Conservation (phyloP, 2,329 filamentous ascomycete species). For the Diaporthe helianthi region DNA sequence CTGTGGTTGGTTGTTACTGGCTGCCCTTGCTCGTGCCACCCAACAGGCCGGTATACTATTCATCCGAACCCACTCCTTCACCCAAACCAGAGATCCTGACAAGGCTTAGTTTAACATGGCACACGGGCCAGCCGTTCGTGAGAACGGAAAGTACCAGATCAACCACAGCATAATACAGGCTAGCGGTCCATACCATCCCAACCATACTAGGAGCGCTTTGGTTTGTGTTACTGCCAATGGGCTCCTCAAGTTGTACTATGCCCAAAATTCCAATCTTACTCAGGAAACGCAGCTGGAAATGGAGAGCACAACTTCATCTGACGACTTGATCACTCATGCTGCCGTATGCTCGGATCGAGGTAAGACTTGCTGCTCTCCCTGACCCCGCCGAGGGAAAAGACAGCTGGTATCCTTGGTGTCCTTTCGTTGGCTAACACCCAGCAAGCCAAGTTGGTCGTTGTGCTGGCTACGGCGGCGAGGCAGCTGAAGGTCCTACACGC, state of each 20-base stretch:
- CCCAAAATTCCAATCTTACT: conserved; percentile 75
- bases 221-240: conserved; percentile 79
- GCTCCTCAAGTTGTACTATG: conserved; percentile 76
- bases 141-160: conserved; percentile 71
- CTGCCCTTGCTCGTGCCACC: conserved; percentile 61
- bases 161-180: conserved; percentile 70
- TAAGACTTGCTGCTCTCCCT: conserved; percentile 47
- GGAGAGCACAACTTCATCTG: conserved; percentile 73
- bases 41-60: conserved; percentile 48
- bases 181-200: conserved; percentile 76
- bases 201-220: conserved; percentile 73
- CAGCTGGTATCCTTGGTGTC: neutral
- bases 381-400: neutral
- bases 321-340: conserved; percentile 82
- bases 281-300: conserved; percentile 77
- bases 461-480: conserved; percentile 71
- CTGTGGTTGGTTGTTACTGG: conserved; percentile 88
- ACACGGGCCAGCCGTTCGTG: conserved; percentile 69
- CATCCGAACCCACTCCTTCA: conserved; percentile 26
- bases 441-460: conserved; percentile 64
- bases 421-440: conserved; percentile 40
- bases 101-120: conserved; percentile 52
- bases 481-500: conserved; percentile 79
- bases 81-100: conserved; percentile 4
- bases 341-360: conserved; percentile 77